These are phyloP conservation scores for rapeseed (Brassica napus) DNA, from an alignment of 345 rosid genomes.

Conservation along the genomic window Da-Ae NC_063434.1:6346501-6347000, in stretches of 20 bases:
- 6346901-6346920: too few species aligned
- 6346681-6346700: constrained; percentile 32
- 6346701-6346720: background rate
- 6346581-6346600: constrained; percentile 7
- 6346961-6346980: too few species aligned
- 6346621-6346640: constrained; percentile 19
- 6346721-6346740: constrained; percentile 16
- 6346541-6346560: constrained; percentile 40
- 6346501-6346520: constrained; percentile 22
- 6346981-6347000: too few species aligned
- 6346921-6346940: too few species aligned
- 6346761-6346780: background rate
- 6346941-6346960: too few species aligned
- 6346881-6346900: too few species aligned
- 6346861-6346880: background rate
- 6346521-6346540: constrained; percentile 18
- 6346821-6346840: background rate
- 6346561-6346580: constrained; percentile 4
- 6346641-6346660: background rate
- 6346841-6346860: background rate
- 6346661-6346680: constrained; percentile 11
- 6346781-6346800: background rate
- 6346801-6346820: background rate
- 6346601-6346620: constrained; percentile 28
- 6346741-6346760: constrained; percentile 10